phyloP scores from a whole-genome alignment of 208 protist genomes.

The Acanthamoeba royreba region DNA sequence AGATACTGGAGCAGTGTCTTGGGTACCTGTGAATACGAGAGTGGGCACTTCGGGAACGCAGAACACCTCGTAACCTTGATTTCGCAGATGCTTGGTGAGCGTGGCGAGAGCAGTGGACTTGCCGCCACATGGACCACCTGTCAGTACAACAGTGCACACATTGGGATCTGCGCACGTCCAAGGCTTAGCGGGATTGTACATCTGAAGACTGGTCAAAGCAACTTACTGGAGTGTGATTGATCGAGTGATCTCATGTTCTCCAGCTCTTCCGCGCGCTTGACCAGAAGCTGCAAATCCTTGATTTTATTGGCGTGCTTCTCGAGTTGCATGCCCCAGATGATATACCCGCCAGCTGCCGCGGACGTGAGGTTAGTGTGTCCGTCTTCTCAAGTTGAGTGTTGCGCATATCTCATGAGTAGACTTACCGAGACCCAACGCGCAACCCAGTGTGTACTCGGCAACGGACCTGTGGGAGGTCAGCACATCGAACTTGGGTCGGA shows the following conservation, averaged over 20 bases:
- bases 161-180: background rate
- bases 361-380: too few relatives aligned
- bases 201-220: background rate
- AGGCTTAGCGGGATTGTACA: background rate
- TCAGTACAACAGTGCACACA: constrained; percentile 52
- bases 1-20: background rate
- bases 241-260: background rate
- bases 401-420: too few relatives aligned
- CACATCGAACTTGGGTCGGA: background rate
- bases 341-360: background rate
- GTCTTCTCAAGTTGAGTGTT: too few relatives aligned
- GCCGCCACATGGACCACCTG: constrained; percentile 61
- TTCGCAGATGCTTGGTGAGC: background rate
- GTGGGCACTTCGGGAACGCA: constrained; percentile 53
- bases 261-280: background rate
- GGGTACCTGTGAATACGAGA: constrained; percentile 49
- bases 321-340: background rate
- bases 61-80: constrained; percentile 45
- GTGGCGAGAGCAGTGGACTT: constrained; percentile 52
- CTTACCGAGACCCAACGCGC: background rate
- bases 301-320: background rate
- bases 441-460: background rate
- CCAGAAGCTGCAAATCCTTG: background rate
- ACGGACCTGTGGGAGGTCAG: background rate
- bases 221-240: background rate